Conservation (phyloP, 1,284 basidiomycete genomes). For the Ganoderma lucidum region DNA sequence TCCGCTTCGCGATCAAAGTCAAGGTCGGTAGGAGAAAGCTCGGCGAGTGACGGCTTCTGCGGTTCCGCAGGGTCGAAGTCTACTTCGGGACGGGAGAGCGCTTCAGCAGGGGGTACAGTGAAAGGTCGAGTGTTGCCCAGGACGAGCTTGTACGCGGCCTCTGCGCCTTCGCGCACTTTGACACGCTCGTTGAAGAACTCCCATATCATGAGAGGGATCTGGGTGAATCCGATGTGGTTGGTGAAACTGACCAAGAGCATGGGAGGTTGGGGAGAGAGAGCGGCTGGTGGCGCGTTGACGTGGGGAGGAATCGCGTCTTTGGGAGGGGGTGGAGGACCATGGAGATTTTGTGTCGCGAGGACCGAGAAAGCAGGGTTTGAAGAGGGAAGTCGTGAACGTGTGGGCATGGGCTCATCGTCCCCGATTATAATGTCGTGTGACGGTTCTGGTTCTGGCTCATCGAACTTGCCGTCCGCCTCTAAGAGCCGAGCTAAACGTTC, state of each 20-base stretch:
- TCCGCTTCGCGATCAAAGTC: constrained; percentile 81
- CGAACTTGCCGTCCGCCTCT: constrained; percentile 80
- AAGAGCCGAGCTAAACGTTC: constrained; percentile 77
- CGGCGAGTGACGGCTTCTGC: constrained; percentile 36
- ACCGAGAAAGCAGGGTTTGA: constrained; percentile 53
- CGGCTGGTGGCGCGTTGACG: constrained; percentile 56
- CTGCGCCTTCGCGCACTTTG: constrained; percentile 80
- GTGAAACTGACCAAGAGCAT: constrained; percentile 89
- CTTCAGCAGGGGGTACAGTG: constrained; percentile 42
- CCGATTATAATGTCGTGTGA: constrained; percentile 32
- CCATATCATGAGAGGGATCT: constrained; percentile 91
- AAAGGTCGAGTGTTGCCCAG: constrained; percentile 74
- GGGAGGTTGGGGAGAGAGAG: constrained; percentile 83
- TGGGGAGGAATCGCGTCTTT: constrained; percentile 36
- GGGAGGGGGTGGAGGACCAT: constrained; percentile 33
- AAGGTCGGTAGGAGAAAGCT: constrained; percentile 59
- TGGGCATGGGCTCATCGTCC: constrained; percentile 50
- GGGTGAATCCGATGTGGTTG: constrained; percentile 86
- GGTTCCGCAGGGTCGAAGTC: constrained; percentile 25
- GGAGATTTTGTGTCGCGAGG: constrained; percentile 40
- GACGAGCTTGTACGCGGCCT: constrained; percentile 84
- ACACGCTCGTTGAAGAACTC: constrained; percentile 93
- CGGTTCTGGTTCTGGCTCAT: constrained; percentile 59
- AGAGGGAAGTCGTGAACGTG: constrained; percentile 48
- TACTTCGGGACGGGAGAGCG: constrained; percentile 18